Percentiles rank a stretch among this genome's conserved stretches.
Conservation (phyloP, 2,329 filamentous ascomycete genomes). For the Fusarium incarnatum region DNA sequence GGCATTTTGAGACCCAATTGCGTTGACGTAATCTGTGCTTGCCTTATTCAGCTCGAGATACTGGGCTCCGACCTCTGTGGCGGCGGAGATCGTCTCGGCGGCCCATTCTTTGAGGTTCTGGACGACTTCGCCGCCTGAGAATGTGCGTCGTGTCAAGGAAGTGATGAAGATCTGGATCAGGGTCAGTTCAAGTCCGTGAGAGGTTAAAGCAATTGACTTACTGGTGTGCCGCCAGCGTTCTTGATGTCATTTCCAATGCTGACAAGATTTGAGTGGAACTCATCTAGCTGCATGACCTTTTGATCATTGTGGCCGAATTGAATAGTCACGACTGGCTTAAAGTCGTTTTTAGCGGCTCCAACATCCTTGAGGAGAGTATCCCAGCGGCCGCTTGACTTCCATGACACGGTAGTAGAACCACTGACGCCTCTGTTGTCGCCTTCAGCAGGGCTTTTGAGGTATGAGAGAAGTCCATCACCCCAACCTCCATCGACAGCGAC, state of each 20-base stretch:
- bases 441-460: neutral
- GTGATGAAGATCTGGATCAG: conserved; percentile 1
- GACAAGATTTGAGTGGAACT: neutral
- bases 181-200: accelerated
- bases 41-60: conserved; percentile 9
- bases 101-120: conserved; percentile 22
- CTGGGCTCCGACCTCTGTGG: neutral
- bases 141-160: conserved; percentile 1
- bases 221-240: conserved; percentile 1
- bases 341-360: neutral
- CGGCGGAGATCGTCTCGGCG: neutral
- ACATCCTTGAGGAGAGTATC: neutral
- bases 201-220: accelerated
- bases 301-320: conserved; percentile 21
- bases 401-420: conserved; percentile 7
- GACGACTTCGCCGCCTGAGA: neutral
- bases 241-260: conserved; percentile 10
- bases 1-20: neutral
- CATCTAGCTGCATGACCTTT: neutral
- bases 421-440: conserved; percentile 5
- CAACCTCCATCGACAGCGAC: conserved; percentile 2
- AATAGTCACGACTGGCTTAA: conserved; percentile 4
- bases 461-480: neutral
- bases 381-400: conserved; percentile 18
- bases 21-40: conserved; percentile 11